Evolutionary conservation across 1,139 yeast species (phyloP), one percentile per base, ranked within the genome.

Genomic region (Eremothecium sinecaudum): DNA sequence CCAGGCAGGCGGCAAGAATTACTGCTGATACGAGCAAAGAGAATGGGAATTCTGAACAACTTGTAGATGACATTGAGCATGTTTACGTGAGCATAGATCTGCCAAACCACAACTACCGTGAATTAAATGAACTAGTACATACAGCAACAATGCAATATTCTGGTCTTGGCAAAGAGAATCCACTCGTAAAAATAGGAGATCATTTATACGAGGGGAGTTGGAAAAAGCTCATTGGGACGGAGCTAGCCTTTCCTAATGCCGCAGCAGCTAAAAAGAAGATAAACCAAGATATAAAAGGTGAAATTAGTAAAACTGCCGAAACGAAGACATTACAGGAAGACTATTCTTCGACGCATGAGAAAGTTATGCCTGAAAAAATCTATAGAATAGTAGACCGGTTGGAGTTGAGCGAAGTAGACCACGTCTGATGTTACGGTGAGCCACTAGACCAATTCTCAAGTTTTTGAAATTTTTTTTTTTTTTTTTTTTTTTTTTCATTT

Each of bases 201-300:
- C 63, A 62, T 12, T 62, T 83, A 3, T 82, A 75, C 53, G 75
- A 75, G 51, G 92, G 94, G 1, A 63, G 67, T 24, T 90, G 97
- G 96, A 67, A 71, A 32, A 71, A 72, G 39, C 59, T 83, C 9
- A 77, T 83, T 1, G 98, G 98, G 0, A 80, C 94, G 0, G 96
- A 87, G 49, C 60, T 90, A 41, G 64, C 61, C 1, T 54, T 61
- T 32, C 60, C 61, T 5, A 55, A 58, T 28, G 51, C 57, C 5
- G 36, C 40, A 3, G 18, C 43, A 14, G 38, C 44, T 19, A 45
- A 41, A 24, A 43, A 43, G 24, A 31, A 32, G 14, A 27, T 34
- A 16, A 32, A 29, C 4, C 19, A 29, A 12, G 35, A 33, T 9
- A 20, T 22, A 4, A 33, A 21, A 2, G 23, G 11, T 8, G 35